Percentiles rank a stretch among this genome's conserved stretches.
Evolutionary conservation across 2,329 filamentous ascomycete species (phyloP).

Genomic region (Pyrenophora tritici-repentis): DNA sequence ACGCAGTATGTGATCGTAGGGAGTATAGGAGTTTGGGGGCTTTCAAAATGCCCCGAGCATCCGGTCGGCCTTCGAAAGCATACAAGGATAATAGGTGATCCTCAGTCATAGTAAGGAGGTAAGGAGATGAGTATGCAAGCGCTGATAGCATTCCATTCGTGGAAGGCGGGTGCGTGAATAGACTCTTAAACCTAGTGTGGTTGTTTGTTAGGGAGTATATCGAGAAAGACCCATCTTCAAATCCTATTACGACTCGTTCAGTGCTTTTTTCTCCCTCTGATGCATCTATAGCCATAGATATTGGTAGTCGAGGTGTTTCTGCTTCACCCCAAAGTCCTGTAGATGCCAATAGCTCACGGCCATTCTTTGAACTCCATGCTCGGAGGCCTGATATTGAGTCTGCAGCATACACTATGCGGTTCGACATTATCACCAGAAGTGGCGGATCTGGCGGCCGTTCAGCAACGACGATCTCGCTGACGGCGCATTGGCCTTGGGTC

Average conservation of each 20-base stretch:
- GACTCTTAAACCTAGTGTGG: constrained; percentile 51
- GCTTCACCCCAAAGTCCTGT: constrained; percentile 30
- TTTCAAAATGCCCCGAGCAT: constrained; percentile 25
- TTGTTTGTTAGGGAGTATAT: constrained; percentile 66
- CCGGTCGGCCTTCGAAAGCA: constrained; percentile 53
- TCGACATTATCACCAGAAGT: constrained; percentile 75
- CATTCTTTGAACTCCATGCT: constrained; percentile 72
- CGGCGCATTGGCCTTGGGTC: constrained; percentile 78
- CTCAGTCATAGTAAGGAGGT: constrained; percentile 77
- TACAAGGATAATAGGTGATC: constrained; percentile 78
- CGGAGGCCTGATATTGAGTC: constrained; percentile 72
- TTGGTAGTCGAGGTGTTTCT: constrained; percentile 53
- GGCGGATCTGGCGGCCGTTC: constrained; percentile 59
- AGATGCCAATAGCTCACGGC: constrained; percentile 63
- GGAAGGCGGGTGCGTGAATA: constrained; percentile 66
- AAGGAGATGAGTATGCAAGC: constrained; percentile 74
- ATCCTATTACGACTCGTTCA: constrained; percentile 43
- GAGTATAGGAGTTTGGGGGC: constrained; percentile 71
- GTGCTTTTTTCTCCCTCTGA: constrained; percentile 30
- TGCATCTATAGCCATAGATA: constrained; percentile 67
- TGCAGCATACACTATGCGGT: constrained; percentile 77
- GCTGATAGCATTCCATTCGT: constrained; percentile 69
- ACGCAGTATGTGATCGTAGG: constrained; percentile 78
- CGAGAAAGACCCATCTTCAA: constrained; percentile 58
- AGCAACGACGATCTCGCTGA: constrained; percentile 74